Conservation (phyloP, 2,329 filamentous ascomycete species). For the Pyrenophora tritici-repentis region DNA sequence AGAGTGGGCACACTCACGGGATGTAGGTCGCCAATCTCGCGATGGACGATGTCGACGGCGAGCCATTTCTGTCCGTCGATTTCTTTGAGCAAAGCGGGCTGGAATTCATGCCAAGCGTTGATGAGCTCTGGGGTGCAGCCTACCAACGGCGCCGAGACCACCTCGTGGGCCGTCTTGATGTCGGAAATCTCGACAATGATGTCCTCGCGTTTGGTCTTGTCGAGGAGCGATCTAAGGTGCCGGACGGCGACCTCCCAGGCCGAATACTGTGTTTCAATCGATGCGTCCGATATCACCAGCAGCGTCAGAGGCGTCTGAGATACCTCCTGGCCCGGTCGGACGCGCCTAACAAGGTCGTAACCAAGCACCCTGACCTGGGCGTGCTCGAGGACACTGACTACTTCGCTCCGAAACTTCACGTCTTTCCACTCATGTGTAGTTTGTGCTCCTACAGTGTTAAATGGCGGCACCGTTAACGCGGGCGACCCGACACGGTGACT, state of each 20-base stretch:
- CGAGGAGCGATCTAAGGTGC: neutral
- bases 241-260: neutral
- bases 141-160: neutral
- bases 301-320: neutral
- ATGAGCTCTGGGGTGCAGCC: neutral
- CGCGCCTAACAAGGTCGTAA: neutral
- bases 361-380: neutral
- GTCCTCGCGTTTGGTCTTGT: neutral
- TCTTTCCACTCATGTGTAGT: neutral
- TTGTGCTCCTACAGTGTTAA: neutral
- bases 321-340: neutral
- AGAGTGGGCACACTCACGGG: neutral
- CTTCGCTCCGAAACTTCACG: neutral
- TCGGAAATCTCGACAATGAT: neutral
- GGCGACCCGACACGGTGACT: neutral
- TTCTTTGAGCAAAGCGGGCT: neutral
- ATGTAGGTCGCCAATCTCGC: neutral
- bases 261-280: neutral
- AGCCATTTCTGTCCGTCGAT: neutral
- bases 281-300: too few species aligned
- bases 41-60: neutral
- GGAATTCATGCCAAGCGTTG: neutral
- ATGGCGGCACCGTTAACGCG: neutral
- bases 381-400: neutral
- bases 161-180: neutral